Percentiles rank a stretch among this genome's conserved stretches.
phyloP scores from a whole-genome alignment of 1,284 basidiomycete species.

The Salmacisia buchloeana region DNA sequence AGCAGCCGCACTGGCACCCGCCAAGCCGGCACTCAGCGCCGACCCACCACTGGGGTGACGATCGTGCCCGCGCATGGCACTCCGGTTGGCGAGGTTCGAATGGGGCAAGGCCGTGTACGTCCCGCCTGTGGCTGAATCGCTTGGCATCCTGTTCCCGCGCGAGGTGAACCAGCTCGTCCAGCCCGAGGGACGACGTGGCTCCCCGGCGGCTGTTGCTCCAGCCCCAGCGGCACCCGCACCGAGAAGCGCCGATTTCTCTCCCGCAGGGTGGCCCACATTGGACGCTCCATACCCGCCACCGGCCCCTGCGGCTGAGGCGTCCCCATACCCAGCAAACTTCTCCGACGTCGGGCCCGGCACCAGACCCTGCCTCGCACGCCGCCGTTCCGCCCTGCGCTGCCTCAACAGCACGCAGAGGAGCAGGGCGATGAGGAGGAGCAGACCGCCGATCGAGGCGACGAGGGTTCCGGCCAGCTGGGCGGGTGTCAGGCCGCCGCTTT shows the following conservation, averaged over 20 bases:
- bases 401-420: background rate
- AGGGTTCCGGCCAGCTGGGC: background rate
- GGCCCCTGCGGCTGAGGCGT: background rate
- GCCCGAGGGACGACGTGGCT: background rate
- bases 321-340: too few species aligned
- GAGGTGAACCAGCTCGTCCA: background rate
- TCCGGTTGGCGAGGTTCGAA: background rate
- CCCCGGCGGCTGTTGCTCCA: background rate
- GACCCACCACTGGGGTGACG: background rate
- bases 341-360: background rate
- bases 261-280: background rate
- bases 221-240: background rate
- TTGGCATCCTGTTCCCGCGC: background rate
- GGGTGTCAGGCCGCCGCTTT: background rate
- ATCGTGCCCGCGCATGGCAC: background rate
- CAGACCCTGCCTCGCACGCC: background rate
- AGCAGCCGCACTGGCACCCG: background rate
- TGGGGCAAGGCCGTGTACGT: background rate
- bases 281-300: background rate
- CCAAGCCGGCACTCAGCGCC: background rate
- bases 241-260: slow-evolving; percentile 2
- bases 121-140: background rate
- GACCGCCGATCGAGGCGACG: background rate
- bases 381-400: background rate
- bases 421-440: background rate